Base-by-base conservation (phyloP, 2,329 filamentous ascomycete genomes). In the Sporothrix globosa region DNA sequence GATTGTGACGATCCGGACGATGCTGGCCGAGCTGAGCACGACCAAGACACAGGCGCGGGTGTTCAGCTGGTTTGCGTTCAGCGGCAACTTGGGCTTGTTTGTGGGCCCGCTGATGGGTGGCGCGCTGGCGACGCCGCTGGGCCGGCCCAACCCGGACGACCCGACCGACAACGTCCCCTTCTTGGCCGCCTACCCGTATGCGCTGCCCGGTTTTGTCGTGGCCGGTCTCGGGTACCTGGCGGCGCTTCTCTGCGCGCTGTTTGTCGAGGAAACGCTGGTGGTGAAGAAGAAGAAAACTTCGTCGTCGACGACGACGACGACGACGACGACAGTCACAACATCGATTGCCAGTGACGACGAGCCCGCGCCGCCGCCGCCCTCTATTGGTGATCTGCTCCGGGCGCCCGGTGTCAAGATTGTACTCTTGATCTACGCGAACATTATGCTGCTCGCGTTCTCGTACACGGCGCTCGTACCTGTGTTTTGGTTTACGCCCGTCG, bases 31-130 rank as follows among this genome's bases (percentile, higher is more conserved):
- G 79, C 87, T 89, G 74, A 90, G 88, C 77, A 91, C 89, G 0
- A 80, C 85, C 5, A 84, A 86, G 73, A 93, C 89, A 0, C 91
- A 94, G 79, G 91, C 92, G 0, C 81, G 84, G 39, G 88, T 90
- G 0, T 96, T 94, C 76, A 89, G 89, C 76, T 91, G 88, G 82
- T 94, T 94, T 76, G 90, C 91, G 11, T 92, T 95, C 76, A 83
- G 86, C 0, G 88, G 88, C 4, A 95, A 95, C 74, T 27, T 94
- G 10, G 92, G 92, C 4, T 88, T 95, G 58, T 88, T 92, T 71
- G 41, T 92, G 1, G 92, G 92, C 0, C 91, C 91, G 2, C 75
- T 92, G 10, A 76, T 93, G 24, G 91, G 91, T 54, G 92, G 91
- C 68, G 83, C 82, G 0, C 83, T 96, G 0, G 89, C 91, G 13